These are phyloP conservation scores for Penicillium decumbens DNA, from an alignment of 2,329 filamentous ascomycete species.

Conservation along the genomic window DNA sequence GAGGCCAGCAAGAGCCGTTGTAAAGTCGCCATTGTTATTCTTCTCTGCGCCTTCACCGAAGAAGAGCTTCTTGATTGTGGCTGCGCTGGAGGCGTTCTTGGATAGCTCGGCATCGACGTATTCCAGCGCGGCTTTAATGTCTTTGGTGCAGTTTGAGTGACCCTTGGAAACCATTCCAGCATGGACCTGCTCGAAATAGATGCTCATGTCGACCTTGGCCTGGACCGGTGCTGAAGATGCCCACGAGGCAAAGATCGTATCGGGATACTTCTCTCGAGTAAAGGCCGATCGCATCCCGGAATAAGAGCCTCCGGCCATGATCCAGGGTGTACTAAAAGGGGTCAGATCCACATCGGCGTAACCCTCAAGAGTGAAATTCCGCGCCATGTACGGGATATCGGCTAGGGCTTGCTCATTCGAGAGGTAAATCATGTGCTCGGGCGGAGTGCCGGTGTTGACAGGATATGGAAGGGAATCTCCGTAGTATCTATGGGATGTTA, in stretches of 20 bases:
- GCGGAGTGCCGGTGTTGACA: conserved; percentile 32
- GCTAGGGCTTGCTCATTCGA: conserved; percentile 44
- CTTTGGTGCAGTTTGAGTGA: conserved; percentile 47
- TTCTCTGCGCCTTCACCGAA: conserved; percentile 45
- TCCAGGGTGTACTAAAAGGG: conserved; percentile 42
- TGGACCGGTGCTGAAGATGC: conserved; percentile 45
- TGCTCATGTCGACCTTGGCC: conserved; percentile 48
- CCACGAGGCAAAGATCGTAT: conserved; percentile 40
- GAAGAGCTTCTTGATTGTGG: conserved; percentile 46
- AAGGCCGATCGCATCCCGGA: conserved; percentile 44
- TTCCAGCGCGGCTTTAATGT: conserved; percentile 46
- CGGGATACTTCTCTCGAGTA: conserved; percentile 41
- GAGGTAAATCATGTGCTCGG: conserved; percentile 42
- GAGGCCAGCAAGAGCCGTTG: conserved; percentile 39
- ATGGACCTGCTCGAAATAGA: conserved; percentile 50
- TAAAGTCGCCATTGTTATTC: conserved; percentile 48
- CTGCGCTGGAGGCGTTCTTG: conserved; percentile 30
- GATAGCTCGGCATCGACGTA: conserved; percentile 49
- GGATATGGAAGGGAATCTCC: conserved; percentile 40
- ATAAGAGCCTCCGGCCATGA: conserved; percentile 47
- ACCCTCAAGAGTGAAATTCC: conserved; percentile 34
- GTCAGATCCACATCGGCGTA: conserved; percentile 36
- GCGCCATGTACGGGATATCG: conserved; percentile 45
- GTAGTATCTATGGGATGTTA: conserved; percentile 36
- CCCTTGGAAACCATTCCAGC: conserved; percentile 48